Percentiles rank a stretch among this genome's conserved stretches.
phyloP scores from a whole-genome alignment of 208 protist species.

The Trypanosoma cruzi region DNA sequence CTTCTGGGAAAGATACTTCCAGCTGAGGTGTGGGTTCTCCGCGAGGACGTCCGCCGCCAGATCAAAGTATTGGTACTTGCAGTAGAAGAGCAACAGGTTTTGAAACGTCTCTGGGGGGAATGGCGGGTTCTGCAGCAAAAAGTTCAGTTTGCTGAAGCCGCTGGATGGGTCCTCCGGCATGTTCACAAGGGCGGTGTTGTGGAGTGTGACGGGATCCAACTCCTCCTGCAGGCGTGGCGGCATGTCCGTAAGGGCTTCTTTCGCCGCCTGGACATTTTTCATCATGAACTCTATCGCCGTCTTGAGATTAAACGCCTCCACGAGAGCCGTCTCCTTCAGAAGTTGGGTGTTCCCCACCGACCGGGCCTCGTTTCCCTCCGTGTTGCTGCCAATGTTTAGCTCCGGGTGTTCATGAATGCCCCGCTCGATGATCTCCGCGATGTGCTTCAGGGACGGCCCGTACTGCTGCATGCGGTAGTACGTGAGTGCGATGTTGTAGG shows the following conservation, averaged over 20 bases:
- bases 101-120: constrained; percentile 97
- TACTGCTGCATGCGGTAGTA: constrained; percentile 96
- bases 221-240: constrained; percentile 95
- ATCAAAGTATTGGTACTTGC: constrained; percentile 96
- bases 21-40: constrained; percentile 95
- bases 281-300: constrained; percentile 96
- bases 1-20: constrained; percentile 93
- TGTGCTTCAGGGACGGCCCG: constrained; percentile 92
- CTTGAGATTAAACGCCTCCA: constrained; percentile 98
- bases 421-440: constrained; percentile 96
- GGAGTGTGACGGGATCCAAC: constrained; percentile 97
- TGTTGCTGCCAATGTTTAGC: constrained; percentile 93
- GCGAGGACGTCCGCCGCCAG: constrained; percentile 96
- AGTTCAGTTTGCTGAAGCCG: constrained; percentile 97
- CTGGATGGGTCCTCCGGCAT: constrained; percentile 95
- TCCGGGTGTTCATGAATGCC: constrained; percentile 96
- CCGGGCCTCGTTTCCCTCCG: constrained; percentile 92
- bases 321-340: constrained; percentile 95
- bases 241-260: constrained; percentile 97
- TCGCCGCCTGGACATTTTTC: constrained; percentile 90
- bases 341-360: constrained; percentile 95
- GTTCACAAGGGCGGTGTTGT: constrained; percentile 98
- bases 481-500: constrained; percentile 97
- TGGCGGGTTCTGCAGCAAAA: constrained; percentile 94
- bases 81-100: constrained; percentile 97